Evolutionary conservation across 2,329 filamentous ascomycete species (phyloP).

Genomic region (Diaporthe sp.): DNA sequence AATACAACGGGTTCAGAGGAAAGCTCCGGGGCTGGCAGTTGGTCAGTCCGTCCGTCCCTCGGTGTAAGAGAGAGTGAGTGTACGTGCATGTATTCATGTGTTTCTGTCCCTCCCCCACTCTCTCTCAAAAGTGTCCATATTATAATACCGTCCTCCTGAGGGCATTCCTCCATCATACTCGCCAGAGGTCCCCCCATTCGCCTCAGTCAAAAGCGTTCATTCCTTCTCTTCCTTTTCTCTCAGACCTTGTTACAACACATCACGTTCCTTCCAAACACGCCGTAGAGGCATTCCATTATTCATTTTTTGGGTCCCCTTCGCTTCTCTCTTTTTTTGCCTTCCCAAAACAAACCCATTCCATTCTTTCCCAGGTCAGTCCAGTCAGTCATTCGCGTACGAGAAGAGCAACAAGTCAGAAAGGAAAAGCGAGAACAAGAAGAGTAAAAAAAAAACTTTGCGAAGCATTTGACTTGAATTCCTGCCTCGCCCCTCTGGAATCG

Average conservation of each 20-base stretch:
- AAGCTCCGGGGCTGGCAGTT: background rate
- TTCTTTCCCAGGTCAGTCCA: slow-evolving; percentile 4
- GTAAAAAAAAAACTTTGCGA: background rate
- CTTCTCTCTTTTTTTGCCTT: slow-evolving; percentile 44
- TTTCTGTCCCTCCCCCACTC: background rate
- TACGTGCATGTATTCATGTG: slow-evolving; percentile 8
- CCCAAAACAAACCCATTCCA: slow-evolving; percentile 12
- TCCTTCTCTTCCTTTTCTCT: slow-evolving; percentile 39
- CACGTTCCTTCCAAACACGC: slow-evolving; percentile 56
- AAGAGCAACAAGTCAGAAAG: background rate
- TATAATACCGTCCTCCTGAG: slow-evolving; percentile 22
- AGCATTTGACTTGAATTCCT: slow-evolving; percentile 47
- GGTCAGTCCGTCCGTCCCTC: background rate
- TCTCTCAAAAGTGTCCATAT: slow-evolving; percentile 24
- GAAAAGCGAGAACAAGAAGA: background rate
- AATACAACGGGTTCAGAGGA: slow-evolving; percentile 2
- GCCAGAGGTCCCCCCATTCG: slow-evolving; percentile 15
- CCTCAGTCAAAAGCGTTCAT: slow-evolving; percentile 37
- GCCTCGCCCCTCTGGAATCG: slow-evolving; percentile 39
- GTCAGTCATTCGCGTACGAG: background rate
- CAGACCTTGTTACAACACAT: slow-evolving; percentile 29
- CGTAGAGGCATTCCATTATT: slow-evolving; percentile 60
- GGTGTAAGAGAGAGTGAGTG: background rate
- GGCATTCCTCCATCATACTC: slow-evolving; percentile 34
- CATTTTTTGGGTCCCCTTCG: slow-evolving; percentile 46